These are phyloP conservation scores for Diaporthe caulivora DNA, from an alignment of 2,329 filamentous ascomycete genomes.

Conservation along the genomic window DNA sequence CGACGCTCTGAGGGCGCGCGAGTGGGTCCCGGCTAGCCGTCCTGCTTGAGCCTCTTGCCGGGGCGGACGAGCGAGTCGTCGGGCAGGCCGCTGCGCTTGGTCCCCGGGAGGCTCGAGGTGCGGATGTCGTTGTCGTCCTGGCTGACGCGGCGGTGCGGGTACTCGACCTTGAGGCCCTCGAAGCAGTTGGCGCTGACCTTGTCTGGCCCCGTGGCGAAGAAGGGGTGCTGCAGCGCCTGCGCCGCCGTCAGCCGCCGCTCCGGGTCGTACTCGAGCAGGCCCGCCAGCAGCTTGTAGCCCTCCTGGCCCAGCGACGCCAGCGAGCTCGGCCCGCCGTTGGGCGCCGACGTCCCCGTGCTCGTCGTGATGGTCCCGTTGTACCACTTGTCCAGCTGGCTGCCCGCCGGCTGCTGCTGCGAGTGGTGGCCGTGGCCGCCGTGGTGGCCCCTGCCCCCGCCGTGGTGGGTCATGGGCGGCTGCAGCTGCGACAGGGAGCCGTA, in stretches of 20 bases:
- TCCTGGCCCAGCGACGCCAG: slow-evolving; percentile 77
- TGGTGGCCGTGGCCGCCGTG: slow-evolving; percentile 62
- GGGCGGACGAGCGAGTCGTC: slow-evolving; percentile 81
- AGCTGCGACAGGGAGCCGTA: slow-evolving; percentile 76
- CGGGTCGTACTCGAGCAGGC: slow-evolving; percentile 92
- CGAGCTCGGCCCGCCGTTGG: slow-evolving; percentile 50
- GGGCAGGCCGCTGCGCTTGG: slow-evolving; percentile 86
- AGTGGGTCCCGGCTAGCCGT: no score
- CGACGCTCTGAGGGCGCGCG: no score
- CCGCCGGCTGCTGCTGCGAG: slow-evolving; percentile 53
- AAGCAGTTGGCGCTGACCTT: slow-evolving; percentile 88
- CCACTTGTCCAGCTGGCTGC: slow-evolving; percentile 79
- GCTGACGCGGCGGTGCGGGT: slow-evolving; percentile 89
- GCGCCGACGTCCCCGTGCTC: slow-evolving; percentile 61
- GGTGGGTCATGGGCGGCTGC: slow-evolving; percentile 62
- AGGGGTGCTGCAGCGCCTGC: slow-evolving; percentile 89
- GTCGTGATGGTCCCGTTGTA: slow-evolving; percentile 79
- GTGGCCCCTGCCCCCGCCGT: slow-evolving; percentile 51
- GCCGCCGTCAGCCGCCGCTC: slow-evolving; percentile 88
- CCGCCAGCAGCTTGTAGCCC: slow-evolving; percentile 84
- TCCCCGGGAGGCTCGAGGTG: slow-evolving; percentile 89
- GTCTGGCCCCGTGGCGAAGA: slow-evolving; percentile 79
- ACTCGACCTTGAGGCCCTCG: slow-evolving; percentile 87
- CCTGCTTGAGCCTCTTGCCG: slow-evolving; percentile 70
- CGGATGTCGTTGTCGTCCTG: slow-evolving; percentile 96